Evolutionary conservation across 1,284 basidiomycete genomes (phyloP), one percentile per base, ranked within the genome.

Genomic region (Spongiforma sp.): DNA sequence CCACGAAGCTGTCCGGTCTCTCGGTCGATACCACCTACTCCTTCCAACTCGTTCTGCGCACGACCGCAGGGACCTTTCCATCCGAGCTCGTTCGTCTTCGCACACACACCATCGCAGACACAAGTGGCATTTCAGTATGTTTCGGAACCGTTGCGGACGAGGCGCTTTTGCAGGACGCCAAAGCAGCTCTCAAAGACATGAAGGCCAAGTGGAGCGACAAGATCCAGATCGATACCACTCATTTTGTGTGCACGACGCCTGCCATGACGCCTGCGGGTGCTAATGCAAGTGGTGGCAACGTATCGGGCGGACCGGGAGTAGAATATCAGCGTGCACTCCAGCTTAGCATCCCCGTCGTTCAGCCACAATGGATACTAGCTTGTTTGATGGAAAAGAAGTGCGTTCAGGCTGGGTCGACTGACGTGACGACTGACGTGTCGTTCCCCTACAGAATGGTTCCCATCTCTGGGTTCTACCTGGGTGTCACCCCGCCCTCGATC

Each of bases 211-310:
- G 91, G 89, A 93, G 90, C 69, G 93, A 96, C 68, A 91, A 90
- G 70, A 96, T 99, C 32, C 94, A 96, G 79, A 96, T 99, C 63
- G 96, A 98, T 73, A 98, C 96, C 8, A 97, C 95, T 0, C 96
- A 98, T 77, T 98, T 97, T 71, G 95, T 98, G 41, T 97, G 95
- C 74, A 96, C 94, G 5, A 94, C 93, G 0, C 93, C 95, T 2
- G 88, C 90, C 2, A 83, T 86, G 17, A 88, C 88, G 0, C 86
- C 89, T 0, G 71, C 78, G 9, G 90, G 89, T 5, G 87, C 90
- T 5, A 84, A 85, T 62, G 83, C 82, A 0, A 80, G 83, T 5
- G 86, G 87, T 4, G 71, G 72, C 0, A 68, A 67, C 7, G 66
- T 78, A 8, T 76, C 80, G 15, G 80, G 81, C 15, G 85, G 86